Evolutionary conservation across 805 yeast species (phyloP).

Genomic region (Lachancea nothofagi): DNA sequence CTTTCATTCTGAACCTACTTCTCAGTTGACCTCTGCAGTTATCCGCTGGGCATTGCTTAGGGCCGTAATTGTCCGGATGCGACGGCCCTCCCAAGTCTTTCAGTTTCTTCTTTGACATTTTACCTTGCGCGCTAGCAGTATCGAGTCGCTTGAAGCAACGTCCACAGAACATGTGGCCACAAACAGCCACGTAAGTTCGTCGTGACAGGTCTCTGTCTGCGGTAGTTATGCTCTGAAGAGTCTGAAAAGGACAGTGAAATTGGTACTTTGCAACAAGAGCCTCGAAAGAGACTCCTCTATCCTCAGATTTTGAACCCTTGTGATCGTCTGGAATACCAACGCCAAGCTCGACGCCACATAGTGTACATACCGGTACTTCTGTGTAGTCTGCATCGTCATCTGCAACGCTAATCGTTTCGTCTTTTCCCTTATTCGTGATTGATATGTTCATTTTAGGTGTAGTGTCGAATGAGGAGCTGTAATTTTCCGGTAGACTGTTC

Average conservation of each 20-base stretch:
- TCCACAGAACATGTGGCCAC: slow-evolving; percentile 89
- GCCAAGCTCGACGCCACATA: slow-evolving; percentile 72
- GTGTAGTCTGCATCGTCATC: slow-evolving; percentile 26
- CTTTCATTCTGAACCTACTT: slow-evolving; percentile 48
- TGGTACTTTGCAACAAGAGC: slow-evolving; percentile 31
- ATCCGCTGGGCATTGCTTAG: slow-evolving; percentile 50
- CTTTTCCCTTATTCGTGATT: slow-evolving; percentile 18
- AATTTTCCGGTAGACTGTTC: slow-evolving; percentile 25
- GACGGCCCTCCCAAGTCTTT: slow-evolving; percentile 29
- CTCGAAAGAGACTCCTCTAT: slow-evolving; percentile 26
- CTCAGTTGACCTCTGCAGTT: slow-evolving; percentile 44
- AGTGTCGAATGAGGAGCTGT: slow-evolving; percentile 28
- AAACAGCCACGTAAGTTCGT: slow-evolving; percentile 57
- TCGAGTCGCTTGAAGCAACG: slow-evolving; percentile 69
- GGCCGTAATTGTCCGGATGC: slow-evolving; percentile 47
- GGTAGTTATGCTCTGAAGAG: slow-evolving; percentile 42
- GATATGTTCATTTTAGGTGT: slow-evolving; percentile 19
- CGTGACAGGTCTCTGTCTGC: slow-evolving; percentile 57
- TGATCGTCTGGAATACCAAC: slow-evolving; percentile 60
- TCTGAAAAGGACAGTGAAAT: slow-evolving; percentile 64
- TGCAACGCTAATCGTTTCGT: slow-evolving; percentile 17
- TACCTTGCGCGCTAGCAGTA: slow-evolving; percentile 30
- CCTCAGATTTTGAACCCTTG: slow-evolving; percentile 24
- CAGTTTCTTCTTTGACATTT: slow-evolving; percentile 23
- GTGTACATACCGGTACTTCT: slow-evolving; percentile 48